Conservation (phyloP, 768 basidiomycete species). For the Leucosporidium scottii region DNA sequence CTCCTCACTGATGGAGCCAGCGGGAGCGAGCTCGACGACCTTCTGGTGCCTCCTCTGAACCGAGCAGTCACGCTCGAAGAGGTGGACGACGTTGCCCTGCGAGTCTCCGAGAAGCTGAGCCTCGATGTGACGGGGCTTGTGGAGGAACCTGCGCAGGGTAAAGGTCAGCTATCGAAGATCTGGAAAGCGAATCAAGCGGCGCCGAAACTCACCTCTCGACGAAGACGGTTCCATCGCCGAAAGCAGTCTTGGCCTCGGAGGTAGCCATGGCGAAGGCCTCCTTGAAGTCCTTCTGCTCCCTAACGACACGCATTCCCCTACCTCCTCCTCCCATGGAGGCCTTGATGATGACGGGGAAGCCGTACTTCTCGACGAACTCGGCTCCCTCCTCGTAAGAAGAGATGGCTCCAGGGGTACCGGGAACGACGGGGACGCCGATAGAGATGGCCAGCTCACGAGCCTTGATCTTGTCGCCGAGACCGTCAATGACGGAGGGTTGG, state of each 20-base stretch:
- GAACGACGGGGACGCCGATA: conserved; percentile 89
- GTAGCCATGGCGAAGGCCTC: conserved; percentile 83
- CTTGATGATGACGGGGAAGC: conserved; percentile 82
- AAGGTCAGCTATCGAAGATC: conserved; percentile 77
- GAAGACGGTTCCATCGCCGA: conserved; percentile 98
- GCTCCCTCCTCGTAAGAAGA: conserved; percentile 68
- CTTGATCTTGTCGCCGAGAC: conserved; percentile 97
- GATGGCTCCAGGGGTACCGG: conserved; percentile 95
- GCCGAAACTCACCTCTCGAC: conserved; percentile 89
- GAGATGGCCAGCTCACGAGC: conserved; percentile 84
- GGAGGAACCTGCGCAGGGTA: conserved; percentile 48
- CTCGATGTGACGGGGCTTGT: conserved; percentile 94
- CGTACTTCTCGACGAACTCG: conserved; percentile 81
- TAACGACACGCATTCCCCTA: conserved; percentile 97
- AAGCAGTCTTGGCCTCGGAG: conserved; percentile 89
- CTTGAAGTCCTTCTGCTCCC: conserved; percentile 86
- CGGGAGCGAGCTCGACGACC: conserved; percentile 97
- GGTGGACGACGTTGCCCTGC: conserved; percentile 87
- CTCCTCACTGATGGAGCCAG: conserved; percentile 85
- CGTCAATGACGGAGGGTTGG: conserved; percentile 90
- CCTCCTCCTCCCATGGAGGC: conserved; percentile 79
- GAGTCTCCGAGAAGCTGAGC: conserved; percentile 90
- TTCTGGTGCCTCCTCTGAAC: conserved; percentile 95
- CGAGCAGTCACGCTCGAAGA: conserved; percentile 98
- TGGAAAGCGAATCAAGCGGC: conserved; percentile 42